A percentile compares a stretch with the other conserved stretches of the same genome.
phyloP scores from a whole-genome alignment of 768 basidiomycete species.

The Rhodotorula graminis region DNA sequence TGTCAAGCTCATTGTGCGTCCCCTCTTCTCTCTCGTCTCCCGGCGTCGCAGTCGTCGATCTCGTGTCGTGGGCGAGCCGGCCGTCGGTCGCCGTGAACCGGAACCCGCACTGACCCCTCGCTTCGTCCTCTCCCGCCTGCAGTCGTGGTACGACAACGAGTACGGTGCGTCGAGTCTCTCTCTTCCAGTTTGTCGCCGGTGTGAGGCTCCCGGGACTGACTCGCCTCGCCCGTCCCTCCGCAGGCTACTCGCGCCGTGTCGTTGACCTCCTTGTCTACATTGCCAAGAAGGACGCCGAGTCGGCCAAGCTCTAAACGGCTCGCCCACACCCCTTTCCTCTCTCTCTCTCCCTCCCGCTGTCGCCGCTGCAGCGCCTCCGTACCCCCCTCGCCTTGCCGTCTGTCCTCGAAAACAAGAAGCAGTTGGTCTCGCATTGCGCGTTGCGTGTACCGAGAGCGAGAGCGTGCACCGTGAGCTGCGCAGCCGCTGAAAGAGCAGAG shows the following conservation, averaged over 20 bases:
- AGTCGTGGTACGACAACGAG: slow-evolving; percentile 17
- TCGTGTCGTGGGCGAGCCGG: not conserved
- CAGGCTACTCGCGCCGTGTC: slow-evolving; percentile 75
- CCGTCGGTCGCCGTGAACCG: not conserved
- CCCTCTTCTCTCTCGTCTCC: slow-evolving; percentile 45
- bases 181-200: not conserved
- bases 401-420: not conserved
- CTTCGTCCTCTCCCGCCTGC: not conserved
- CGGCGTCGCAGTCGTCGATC: not conserved
- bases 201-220: not conserved
- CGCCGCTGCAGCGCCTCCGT: no score
- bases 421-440: not conserved
- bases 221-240: slow-evolving; percentile 21
- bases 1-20: slow-evolving; percentile 94
- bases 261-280: slow-evolving; percentile 74
- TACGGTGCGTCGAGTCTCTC: not conserved
- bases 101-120: not conserved
- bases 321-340: not conserved
- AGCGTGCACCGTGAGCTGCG: no score
- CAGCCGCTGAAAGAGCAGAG: no score
- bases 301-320: slow-evolving; percentile 4
- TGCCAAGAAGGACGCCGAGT: slow-evolving; percentile 20
- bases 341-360: not conserved
- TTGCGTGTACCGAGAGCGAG: no score
- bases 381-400: not conserved